Evolutionary conservation across 805 yeast genomes (phyloP), one percentile per base, ranked within the genome.

Genomic region (Teunomyces funiuensis): DNA sequence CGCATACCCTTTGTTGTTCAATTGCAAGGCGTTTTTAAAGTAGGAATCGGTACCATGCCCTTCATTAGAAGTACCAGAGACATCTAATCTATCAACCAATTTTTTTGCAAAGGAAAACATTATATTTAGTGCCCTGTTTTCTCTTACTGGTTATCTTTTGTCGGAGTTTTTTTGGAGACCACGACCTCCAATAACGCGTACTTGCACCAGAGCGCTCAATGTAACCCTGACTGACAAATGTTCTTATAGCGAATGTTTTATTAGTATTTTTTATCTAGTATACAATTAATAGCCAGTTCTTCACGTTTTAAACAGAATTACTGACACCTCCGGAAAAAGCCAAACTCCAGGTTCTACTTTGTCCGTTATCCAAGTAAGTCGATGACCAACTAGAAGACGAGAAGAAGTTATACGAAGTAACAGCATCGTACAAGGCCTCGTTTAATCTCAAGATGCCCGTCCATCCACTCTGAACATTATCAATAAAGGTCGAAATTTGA

Each of bases 301-400:
- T 26, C 19, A 19, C 10, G 10, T 10, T 29, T 39, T 49, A 53
- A 8, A 43, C 40, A 15, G 58, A 44, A 36, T 58, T 59, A 30
- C 51, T 41, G 39, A 65, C 46, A 45, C 83, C 85, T 36, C 80
- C 85, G 39, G 80, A 63, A 56, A 70, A 80, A 0, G 84, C 82
- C 46, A 79, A 63, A 37, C 77, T 61, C 85, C 85, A 81, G 4
- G 84, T 77, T 46, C 76, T 61, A 51, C 83, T 77, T 73, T 76
- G 79, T 19, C 86, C 87, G 45, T 76, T 71, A 49, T 81, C 86
- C 47, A 80, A 63, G 60, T 73, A 74, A 10, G 54, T 51, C 34
- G 62, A 59, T 39, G 50, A 18, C 43, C 67, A 71, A 29, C 42
- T 37, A 3, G 51, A 39, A 11, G 51, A 50, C 16, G 71, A 52